phyloP scores from a whole-genome alignment of 2,329 filamentous ascomycete species.

The Botryosphaeria dothidea region DNA sequence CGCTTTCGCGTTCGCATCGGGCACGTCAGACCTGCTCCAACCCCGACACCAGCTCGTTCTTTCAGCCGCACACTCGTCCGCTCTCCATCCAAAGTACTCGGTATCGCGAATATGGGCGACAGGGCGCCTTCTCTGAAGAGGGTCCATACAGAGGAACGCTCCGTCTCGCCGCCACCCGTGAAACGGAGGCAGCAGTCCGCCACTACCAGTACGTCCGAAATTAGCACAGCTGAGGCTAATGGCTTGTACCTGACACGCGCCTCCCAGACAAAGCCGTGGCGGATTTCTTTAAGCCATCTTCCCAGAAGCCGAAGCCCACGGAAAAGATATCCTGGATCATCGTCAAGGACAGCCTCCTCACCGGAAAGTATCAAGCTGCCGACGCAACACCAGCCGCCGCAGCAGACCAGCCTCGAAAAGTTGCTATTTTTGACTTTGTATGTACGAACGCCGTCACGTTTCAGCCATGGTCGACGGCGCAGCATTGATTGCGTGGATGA shows the following conservation, averaged over 20 bases:
- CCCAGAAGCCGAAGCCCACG: constrained; percentile 84
- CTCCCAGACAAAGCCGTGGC: constrained; percentile 66
- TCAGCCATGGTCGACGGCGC: constrained; percentile 6
- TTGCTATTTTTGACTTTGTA: constrained; percentile 44
- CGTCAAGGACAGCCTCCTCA: constrained; percentile 69
- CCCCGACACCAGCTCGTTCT: not conserved
- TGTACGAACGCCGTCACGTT: constrained; percentile 20
- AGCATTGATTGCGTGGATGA: not conserved
- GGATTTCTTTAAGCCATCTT: constrained; percentile 85
- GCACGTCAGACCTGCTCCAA: not conserved
- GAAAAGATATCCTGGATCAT: constrained; percentile 70
- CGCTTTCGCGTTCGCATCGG: constrained; percentile 26
- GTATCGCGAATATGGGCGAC: constrained; percentile 9
- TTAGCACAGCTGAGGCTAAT: not conserved
- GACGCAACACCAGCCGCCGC: constrained; percentile 21
- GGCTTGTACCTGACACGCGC: constrained; percentile 4
- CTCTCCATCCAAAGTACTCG: not conserved
- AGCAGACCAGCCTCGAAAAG: constrained; percentile 25
- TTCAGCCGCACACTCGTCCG: not conserved
- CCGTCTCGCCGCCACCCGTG: constrained; percentile 59
- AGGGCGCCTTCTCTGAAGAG: constrained; percentile 32
- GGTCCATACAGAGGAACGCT: constrained; percentile 39
- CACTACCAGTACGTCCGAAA: constrained; percentile 50
- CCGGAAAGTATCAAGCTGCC: constrained; percentile 66
- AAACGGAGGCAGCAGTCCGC: constrained; percentile 57